Base-by-base conservation (phyloP, 495 filamentous ascomycete genomes). In the Trichocladium uniseriatum region DNA sequence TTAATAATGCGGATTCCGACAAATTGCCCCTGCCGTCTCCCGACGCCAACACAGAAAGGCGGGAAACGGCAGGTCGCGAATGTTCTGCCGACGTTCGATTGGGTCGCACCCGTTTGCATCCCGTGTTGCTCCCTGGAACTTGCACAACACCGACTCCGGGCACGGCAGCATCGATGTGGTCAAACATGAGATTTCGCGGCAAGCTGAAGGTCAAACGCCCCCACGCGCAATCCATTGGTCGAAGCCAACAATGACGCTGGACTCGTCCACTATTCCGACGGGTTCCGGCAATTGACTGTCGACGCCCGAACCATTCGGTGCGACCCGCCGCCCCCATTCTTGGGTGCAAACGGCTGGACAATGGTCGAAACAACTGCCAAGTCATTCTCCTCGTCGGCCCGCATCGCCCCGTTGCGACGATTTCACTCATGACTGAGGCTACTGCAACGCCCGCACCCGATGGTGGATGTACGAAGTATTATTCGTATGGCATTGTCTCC, bases 141-240 rank as follows among this genome's bases (percentile, higher is more conserved):
- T 58, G 54, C 60, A 36, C 50, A 52, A 14, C 52, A 48, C 19
- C 40, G 22, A 34, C 38, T 36, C 39, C 39, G 41, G 15, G 32
- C 38, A 42, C 39, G 20, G 47, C 53, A 42, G 49, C 57, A 60
- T 56, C 55, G 54, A 58, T 53, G 56, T 43, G 8, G 56, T 61
- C 56, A 54, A 51, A 58, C 52, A 41, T 47, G 45, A 61, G 52
- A 63, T 55, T 54, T 43, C 43, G 46, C 60, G 41, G 57, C 47
- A 55, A 46, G 39, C 55, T 55, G 55, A 52, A 45, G 31, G 43
- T 48, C 62, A 62, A 64, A 64, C 57, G 54, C 50, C 48, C 39
- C 32, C 38, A 36, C 45, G 1, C 5, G 46, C 34, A 18, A 43
- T 21, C 43, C 38, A 59, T 66, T 62, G 59, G 61, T 27, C 42